phyloP scores from a whole-genome alignment of 2,329 filamentous ascomycete species.

The Paraphaeosphaeria minitans region DNA sequence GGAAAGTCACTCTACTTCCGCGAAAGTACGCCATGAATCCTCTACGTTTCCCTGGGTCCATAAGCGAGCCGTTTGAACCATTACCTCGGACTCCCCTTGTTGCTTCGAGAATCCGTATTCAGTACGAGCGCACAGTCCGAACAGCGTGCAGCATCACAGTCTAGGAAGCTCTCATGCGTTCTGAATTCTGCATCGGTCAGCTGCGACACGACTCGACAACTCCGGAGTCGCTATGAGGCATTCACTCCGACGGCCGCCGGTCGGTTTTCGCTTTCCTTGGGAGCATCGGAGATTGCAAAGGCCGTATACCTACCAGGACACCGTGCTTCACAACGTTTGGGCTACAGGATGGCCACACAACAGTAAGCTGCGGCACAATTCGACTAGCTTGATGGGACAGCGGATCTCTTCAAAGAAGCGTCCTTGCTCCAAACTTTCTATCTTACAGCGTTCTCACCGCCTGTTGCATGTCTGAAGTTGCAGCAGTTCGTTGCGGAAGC shows the following conservation, averaged over 20 bases:
- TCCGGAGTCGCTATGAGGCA: slow-evolving; percentile 4
- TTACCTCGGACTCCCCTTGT: neutral
- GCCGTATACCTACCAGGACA: slow-evolving; percentile 3
- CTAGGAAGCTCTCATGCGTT: slow-evolving; percentile 1
- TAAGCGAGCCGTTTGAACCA: slow-evolving; percentile 3
- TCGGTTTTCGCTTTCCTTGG: slow-evolving; percentile 6
- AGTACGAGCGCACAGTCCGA: neutral
- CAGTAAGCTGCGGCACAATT: slow-evolving; percentile 1
- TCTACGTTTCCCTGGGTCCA: neutral
- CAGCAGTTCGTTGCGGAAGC: neutral
- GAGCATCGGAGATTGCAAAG: slow-evolving; percentile 11
- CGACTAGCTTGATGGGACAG: neutral
- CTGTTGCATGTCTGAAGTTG: slow-evolving; percentile 3
- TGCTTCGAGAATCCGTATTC: neutral
- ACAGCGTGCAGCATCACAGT: slow-evolving; percentile 1
- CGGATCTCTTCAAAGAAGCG: neutral
- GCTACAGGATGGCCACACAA: neutral
- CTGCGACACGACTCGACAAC: neutral
- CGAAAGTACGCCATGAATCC: neutral
- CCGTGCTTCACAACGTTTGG: slow-evolving; percentile 5
- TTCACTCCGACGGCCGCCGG: slow-evolving; percentile 2
- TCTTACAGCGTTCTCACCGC: slow-evolving; percentile 6
- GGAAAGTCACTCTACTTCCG: slow-evolving; percentile 4
- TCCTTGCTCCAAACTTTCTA: neutral
- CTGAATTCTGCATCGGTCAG: neutral